A percentile compares a stretch with the other conserved stretches of the same genome.
Evolutionary conservation across 768 basidiomycete species (phyloP).

Genomic region (Leucocoprinus sp.): DNA sequence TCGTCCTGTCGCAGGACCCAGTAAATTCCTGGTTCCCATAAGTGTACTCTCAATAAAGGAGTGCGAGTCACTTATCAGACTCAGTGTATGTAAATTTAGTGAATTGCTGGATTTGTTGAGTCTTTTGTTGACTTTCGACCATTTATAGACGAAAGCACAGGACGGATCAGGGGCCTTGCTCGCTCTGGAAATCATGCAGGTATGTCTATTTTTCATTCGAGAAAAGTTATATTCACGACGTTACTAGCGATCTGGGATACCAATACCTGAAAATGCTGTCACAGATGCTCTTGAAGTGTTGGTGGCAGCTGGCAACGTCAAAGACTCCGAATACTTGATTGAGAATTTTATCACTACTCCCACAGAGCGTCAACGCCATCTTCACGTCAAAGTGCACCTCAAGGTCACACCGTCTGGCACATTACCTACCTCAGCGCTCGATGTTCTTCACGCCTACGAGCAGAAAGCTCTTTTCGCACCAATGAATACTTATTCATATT

Average conservation of each 20-base stretch:
- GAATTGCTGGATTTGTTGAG: neutral
- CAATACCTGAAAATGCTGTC: conserved; percentile 34
- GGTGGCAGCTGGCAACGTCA: conserved; percentile 36
- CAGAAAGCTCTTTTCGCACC: conserved; percentile 51
- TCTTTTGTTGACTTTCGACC: conserved; percentile 4
- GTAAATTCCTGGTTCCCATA: conserved; percentile 25
- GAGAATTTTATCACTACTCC: conserved; percentile 6
- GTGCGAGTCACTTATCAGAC: conserved; percentile 46
- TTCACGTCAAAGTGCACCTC: conserved; percentile 66
- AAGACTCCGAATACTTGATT: conserved; percentile 33
- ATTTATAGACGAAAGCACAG: conserved; percentile 33
- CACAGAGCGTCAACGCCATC: conserved; percentile 53
- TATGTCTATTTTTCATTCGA: conserved; percentile 12
- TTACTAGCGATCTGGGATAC: conserved; percentile 33
- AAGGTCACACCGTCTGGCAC: conserved; percentile 34
- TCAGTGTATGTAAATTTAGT: conserved; percentile 31
- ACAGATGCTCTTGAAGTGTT: conserved; percentile 43
- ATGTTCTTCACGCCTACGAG: conserved; percentile 69
- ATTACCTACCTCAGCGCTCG: conserved; percentile 57
- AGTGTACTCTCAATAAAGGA: conserved; percentile 42
- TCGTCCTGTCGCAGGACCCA: conserved; percentile 9
- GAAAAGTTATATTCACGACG: neutral
- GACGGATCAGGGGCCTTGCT: conserved; percentile 44
- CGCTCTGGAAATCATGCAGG: conserved; percentile 49
- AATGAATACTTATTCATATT: conserved; percentile 63